Percentiles rank a stretch among this genome's conserved stretches.
phyloP scores from a whole-genome alignment of 441 rosid species.

The Adansonia grandidieri region DNA sequence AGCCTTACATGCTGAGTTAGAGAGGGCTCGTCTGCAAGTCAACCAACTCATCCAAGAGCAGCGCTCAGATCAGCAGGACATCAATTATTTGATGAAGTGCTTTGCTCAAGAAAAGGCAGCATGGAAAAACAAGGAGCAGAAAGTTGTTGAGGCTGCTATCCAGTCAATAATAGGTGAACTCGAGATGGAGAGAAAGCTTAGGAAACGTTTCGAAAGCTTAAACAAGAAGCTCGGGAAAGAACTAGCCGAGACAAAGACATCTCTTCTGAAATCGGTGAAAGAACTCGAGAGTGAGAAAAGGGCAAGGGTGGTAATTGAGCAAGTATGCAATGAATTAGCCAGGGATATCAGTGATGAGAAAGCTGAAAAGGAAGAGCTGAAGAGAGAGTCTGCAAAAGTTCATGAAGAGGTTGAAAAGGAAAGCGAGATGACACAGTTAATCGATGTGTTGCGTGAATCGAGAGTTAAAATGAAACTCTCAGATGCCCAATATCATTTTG shows the following conservation, averaged over 20 bases:
- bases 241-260: slow-evolving; percentile 70
- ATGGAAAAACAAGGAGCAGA: slow-evolving; percentile 87
- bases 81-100: slow-evolving; percentile 75
- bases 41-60: slow-evolving; percentile 82
- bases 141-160: slow-evolving; percentile 84
- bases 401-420: slow-evolving; percentile 82
- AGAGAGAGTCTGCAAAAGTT: slow-evolving; percentile 64
- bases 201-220: slow-evolving; percentile 78
- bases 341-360: slow-evolving; percentile 65
- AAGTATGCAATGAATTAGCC: slow-evolving; percentile 83
- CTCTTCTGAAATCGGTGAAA: slow-evolving; percentile 64
- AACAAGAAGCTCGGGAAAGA: slow-evolving; percentile 94
- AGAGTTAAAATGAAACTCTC: slow-evolving; percentile 80
- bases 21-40: slow-evolving; percentile 86
- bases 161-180: slow-evolving; percentile 86
- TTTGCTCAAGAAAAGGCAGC: slow-evolving; percentile 92
- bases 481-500: slow-evolving; percentile 76
- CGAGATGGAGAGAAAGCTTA: slow-evolving; percentile 81
- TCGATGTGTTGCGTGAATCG: slow-evolving; percentile 69
- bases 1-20: slow-evolving; percentile 92
- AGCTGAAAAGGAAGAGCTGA: slow-evolving; percentile 65
- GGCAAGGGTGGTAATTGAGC: slow-evolving; percentile 72
- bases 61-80: slow-evolving; percentile 68
- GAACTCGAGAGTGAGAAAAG: slow-evolving; percentile 86
- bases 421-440: slow-evolving; percentile 81